Conservation (phyloP, 2,329 filamentous ascomycete species). For the Alternaria brassicicola region DNA sequence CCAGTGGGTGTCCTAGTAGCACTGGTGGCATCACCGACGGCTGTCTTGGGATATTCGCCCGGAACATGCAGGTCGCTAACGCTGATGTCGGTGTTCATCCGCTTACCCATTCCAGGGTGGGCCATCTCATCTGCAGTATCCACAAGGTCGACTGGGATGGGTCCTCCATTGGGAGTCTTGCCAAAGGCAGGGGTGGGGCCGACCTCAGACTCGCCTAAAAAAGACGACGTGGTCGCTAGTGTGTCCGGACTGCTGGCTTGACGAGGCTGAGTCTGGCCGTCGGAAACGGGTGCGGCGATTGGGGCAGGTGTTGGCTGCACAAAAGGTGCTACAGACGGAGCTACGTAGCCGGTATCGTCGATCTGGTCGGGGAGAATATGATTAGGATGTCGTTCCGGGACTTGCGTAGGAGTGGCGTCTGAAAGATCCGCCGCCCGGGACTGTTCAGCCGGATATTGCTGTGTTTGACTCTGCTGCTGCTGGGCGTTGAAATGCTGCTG, state of each 20-base stretch:
- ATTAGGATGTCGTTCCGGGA: conserved; percentile 22
- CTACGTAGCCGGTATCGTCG: conserved; percentile 18
- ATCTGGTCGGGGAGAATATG: conserved; percentile 19
- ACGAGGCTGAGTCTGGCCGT: conserved; percentile 15
- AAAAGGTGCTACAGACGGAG: conserved; percentile 6
- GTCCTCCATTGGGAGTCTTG: conserved; percentile 40
- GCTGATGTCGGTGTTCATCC: conserved; percentile 55
- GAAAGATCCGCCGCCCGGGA: neutral
- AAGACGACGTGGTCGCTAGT: conserved; percentile 31
- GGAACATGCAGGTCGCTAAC: conserved; percentile 73
- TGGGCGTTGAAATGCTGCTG: conserved; percentile 34
- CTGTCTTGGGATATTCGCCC: conserved; percentile 63
- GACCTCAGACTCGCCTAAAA: conserved; percentile 43
- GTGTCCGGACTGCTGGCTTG: conserved; percentile 21
- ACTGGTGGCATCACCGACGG: neutral
- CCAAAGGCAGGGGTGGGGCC: conserved; percentile 31
- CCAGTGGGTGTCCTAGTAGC: neutral
- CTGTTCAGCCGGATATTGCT: conserved; percentile 12
- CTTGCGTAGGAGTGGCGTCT: conserved; percentile 9
- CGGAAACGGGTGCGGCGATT: conserved; percentile 13
- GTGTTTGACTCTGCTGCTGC: conserved; percentile 29
- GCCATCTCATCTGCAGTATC: conserved; percentile 36
- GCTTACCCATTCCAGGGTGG: conserved; percentile 54
- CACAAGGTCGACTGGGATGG: conserved; percentile 26
- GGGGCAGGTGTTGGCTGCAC: conserved; percentile 14